Conservation (phyloP, 495 filamentous ascomycete species). For the Chaetomium cochliodes region DNA sequence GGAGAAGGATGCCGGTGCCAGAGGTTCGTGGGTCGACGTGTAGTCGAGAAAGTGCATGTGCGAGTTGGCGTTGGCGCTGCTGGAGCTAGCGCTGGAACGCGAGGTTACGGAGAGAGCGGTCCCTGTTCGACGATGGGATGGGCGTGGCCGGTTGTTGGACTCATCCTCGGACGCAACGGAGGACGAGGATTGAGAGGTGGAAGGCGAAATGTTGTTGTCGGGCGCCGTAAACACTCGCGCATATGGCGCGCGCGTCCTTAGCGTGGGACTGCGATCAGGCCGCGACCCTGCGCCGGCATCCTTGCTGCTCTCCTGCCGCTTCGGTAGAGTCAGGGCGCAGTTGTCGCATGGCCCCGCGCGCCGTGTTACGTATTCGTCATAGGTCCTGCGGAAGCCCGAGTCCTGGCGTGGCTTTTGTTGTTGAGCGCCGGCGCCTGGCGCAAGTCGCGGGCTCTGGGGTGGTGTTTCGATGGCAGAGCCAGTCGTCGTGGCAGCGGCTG, state of each 20-base stretch:
- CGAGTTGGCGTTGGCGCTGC: conserved; percentile 50
- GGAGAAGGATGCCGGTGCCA: conserved; percentile 73
- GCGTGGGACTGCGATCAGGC: conserved; percentile 40
- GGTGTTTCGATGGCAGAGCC: conserved; percentile 57
- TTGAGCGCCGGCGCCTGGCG: conserved; percentile 33
- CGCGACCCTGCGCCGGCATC: conserved; percentile 33
- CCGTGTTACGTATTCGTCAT: conserved; percentile 56
- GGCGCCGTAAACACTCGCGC: conserved; percentile 46
- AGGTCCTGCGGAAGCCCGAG: conserved; percentile 52
- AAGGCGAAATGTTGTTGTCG: conserved; percentile 40
- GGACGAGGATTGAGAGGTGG: conserved; percentile 47
- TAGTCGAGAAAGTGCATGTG: conserved; percentile 86
- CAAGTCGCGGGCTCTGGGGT: conserved; percentile 58
- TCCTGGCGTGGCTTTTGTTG: conserved; percentile 43
- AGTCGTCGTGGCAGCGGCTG: conserved; percentile 25
- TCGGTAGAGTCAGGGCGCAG: conserved; percentile 60
- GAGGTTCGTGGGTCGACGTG: conserved; percentile 77
- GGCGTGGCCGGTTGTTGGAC: conserved; percentile 20
- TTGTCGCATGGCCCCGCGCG: conserved; percentile 58
- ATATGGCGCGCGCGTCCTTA: conserved; percentile 50
- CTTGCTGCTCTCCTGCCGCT: conserved; percentile 44
- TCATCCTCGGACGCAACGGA: conserved; percentile 50
- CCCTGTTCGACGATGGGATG: conserved; percentile 34
- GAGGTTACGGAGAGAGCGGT: conserved; percentile 38
- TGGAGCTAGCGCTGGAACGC: conserved; percentile 47